Evolutionary conservation across 306 rosid genomes (phyloP).

Genomic region (Malus orientalis): DNA sequence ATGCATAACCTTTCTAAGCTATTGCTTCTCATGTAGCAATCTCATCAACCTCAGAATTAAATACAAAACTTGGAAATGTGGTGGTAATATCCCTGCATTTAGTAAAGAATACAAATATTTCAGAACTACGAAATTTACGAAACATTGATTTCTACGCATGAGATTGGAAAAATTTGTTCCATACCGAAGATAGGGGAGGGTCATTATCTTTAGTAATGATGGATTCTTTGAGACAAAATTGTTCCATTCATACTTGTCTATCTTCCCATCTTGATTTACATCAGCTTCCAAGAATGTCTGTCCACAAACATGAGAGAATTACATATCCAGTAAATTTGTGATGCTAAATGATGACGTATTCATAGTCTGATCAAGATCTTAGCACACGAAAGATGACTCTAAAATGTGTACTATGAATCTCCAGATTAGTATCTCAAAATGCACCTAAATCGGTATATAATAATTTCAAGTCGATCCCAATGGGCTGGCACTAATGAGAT

Average conservation of each 20-base stretch:
- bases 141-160: neutral
- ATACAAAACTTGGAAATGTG: conserved; percentile 84
- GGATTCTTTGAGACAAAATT: conserved; percentile 65
- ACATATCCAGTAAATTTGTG: neutral
- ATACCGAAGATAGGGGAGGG: conserved; percentile 79
- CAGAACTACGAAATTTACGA: neutral
- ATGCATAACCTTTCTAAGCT: conserved; percentile 12
- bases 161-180: neutral
- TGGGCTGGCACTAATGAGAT: neutral
- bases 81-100: conserved; percentile 83
- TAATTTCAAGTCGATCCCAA: neutral
- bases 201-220: conserved; percentile 74
- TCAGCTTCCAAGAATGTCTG: conserved; percentile 92
- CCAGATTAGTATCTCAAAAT: neutral
- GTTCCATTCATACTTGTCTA: conserved; percentile 71
- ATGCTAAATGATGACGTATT: neutral
- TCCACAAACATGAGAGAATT: conserved; percentile 15
- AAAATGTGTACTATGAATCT: neutral
- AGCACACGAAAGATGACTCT: neutral
- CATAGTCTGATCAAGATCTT: neutral
- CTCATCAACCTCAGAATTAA: conserved; percentile 78
- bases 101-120: conserved; percentile 3
- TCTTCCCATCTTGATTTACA: conserved; percentile 77
- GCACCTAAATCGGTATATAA: neutral
- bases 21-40: conserved; percentile 33